Percentiles rank a stretch among this genome's conserved stretches.
Evolutionary conservation across 2,329 filamentous ascomycete genomes (phyloP).

Genomic region (Fusarium keratoplasticum): DNA sequence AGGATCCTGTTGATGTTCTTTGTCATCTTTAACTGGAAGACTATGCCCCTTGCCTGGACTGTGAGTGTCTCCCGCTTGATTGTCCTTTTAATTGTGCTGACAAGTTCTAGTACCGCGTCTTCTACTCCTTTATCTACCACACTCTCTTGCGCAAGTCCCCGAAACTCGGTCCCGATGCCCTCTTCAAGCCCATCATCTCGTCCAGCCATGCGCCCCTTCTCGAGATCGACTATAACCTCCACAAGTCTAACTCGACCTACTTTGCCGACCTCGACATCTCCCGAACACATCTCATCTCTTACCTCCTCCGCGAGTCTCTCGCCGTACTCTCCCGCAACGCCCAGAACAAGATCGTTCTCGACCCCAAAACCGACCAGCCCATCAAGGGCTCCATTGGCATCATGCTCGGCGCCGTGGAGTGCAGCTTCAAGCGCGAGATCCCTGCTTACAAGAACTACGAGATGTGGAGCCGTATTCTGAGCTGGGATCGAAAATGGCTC

Average conservation of each 20-base stretch:
- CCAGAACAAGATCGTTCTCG: slow-evolving; percentile 61
- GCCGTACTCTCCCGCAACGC: slow-evolving; percentile 62
- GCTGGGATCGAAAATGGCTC: slow-evolving; percentile 86
- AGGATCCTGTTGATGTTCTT: slow-evolving; percentile 67
- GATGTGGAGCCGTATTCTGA: slow-evolving; percentile 76
- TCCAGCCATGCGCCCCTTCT: slow-evolving; percentile 74
- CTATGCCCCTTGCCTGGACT: slow-evolving; percentile 80
- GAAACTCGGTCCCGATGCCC: slow-evolving; percentile 67
- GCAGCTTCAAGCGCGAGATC: slow-evolving; percentile 80
- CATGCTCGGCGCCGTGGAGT: slow-evolving; percentile 78
- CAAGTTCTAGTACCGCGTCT: slow-evolving; percentile 63
- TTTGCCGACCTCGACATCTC: slow-evolving; percentile 88
- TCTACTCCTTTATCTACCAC: slow-evolving; percentile 68
- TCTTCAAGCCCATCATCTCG: slow-evolving; percentile 79
- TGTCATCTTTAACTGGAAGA: slow-evolving; percentile 77
- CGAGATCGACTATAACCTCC: slow-evolving; percentile 88
- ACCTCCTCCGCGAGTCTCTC: slow-evolving; percentile 71
- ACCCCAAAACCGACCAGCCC: slow-evolving; percentile 60
- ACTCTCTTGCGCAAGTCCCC: slow-evolving; percentile 61
- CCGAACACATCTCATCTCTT: slow-evolving; percentile 82
- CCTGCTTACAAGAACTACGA: slow-evolving; percentile 76
- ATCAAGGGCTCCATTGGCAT: slow-evolving; percentile 68
- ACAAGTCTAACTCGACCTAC: slow-evolving; percentile 88
- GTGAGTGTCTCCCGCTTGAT: slow-evolving; percentile 57
- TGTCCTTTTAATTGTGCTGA: neutral